These are phyloP conservation scores for Starmerella apis DNA, from an alignment of 805 yeast species.

Conservation along the genomic window DNA sequence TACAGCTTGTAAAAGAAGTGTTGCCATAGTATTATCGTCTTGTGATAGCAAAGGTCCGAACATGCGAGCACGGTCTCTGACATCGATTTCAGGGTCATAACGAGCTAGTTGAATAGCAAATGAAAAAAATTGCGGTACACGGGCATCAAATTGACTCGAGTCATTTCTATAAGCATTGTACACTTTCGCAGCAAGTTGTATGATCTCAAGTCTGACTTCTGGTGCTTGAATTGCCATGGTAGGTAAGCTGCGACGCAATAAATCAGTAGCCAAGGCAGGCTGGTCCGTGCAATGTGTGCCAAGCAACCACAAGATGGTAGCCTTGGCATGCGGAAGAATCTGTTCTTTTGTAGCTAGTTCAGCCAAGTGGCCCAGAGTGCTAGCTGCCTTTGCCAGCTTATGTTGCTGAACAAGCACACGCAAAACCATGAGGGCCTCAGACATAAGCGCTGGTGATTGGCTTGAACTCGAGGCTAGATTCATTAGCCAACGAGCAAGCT, in stretches of 20 bases:
- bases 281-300: constrained; percentile 59
- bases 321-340: constrained; percentile 38
- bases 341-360: constrained; percentile 1
- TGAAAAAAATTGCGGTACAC: constrained; percentile 45
- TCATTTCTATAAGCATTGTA: constrained; percentile 46
- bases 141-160: constrained; percentile 16
- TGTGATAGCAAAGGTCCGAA: constrained; percentile 51
- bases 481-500: constrained; percentile 18
- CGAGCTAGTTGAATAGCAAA: constrained; percentile 53
- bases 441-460: constrained; percentile 15
- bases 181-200: constrained; percentile 65
- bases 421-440: constrained; percentile 22
- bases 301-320: constrained; percentile 80
- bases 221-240: constrained; percentile 44
- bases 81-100: constrained; percentile 64
- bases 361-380: constrained; percentile 8
- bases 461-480: constrained; percentile 11
- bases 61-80: constrained; percentile 76
- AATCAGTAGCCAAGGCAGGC: constrained; percentile 58
- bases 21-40: constrained; percentile 48
- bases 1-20: constrained; percentile 64
- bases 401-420: constrained; percentile 23
- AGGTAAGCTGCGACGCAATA: constrained; percentile 49
- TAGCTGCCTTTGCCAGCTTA: constrained; percentile 9
- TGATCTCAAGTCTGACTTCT: constrained; percentile 56